These are phyloP conservation scores for Camillea tinctor DNA, from an alignment of 2,329 filamentous ascomycete species.

Conservation along the genomic window DNA sequence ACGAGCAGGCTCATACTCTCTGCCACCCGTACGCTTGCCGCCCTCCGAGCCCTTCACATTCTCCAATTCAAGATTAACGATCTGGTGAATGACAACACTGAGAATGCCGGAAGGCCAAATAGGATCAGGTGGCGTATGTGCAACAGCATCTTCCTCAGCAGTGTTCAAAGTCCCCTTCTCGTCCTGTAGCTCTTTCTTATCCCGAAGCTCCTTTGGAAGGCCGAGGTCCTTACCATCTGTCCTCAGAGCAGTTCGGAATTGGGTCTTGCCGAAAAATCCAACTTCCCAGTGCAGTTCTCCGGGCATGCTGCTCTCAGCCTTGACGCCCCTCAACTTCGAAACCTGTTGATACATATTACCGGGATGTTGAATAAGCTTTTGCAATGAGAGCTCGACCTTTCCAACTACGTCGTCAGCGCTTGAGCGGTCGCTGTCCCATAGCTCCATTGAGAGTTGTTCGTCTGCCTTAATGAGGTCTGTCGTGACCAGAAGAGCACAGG, in stretches of 20 bases:
- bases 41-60: slow-evolving; percentile 78
- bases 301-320: slow-evolving; percentile 84
- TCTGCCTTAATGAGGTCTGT: slow-evolving; percentile 89
- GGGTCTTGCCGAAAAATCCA: slow-evolving; percentile 88
- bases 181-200: slow-evolving; percentile 78
- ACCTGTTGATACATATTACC: slow-evolving; percentile 89
- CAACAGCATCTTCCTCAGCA: slow-evolving; percentile 77
- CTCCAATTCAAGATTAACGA: slow-evolving; percentile 89
- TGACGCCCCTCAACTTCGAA: slow-evolving; percentile 78
- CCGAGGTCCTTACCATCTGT: slow-evolving; percentile 83
- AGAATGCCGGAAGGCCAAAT: slow-evolving; percentile 91
- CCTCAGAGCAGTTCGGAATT: slow-evolving; percentile 78
- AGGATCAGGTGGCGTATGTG: slow-evolving; percentile 91
- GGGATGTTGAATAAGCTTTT: slow-evolving; percentile 91
- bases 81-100: slow-evolving; percentile 86
- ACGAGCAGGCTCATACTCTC: slow-evolving; percentile 84
- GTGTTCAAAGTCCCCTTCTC: slow-evolving; percentile 78
- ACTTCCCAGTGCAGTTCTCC: slow-evolving; percentile 95
- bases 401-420: slow-evolving; percentile 94
- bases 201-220: slow-evolving; percentile 70
- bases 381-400: slow-evolving; percentile 89
- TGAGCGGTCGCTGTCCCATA: slow-evolving; percentile 94
- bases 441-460: slow-evolving; percentile 87
- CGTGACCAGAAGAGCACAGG: slow-evolving; percentile 79
- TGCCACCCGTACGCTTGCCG: slow-evolving; percentile 73